Base-by-base conservation (phyloP, 352 stramenopile genomes). In the Pythium vanterpoolii region DNA sequence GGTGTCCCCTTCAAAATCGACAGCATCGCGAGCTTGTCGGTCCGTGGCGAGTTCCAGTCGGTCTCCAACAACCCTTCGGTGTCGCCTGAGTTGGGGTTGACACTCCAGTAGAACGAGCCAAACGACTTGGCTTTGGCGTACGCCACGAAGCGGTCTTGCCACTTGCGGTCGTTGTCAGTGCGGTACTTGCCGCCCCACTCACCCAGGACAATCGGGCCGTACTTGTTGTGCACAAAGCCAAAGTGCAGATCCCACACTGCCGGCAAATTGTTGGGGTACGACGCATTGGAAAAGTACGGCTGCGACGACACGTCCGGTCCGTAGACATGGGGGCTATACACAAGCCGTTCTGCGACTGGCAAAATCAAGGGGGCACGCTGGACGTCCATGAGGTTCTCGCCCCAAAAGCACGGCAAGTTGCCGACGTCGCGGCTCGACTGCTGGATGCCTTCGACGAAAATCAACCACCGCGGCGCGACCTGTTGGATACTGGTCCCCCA, bases 41-140 rank as follows among this genome's bases (percentile, higher is more conserved):
- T 26, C 6, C 77, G 74, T 7, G 72, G 72, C 24, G 73, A 86
- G 30, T 57, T 68, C 81, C 81, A 90, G 64, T 90, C 77, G 26
- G 65, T 62, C 26, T 73, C 61, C 30, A 89, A 40, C 1, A 90
- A 60, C 4, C 78, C 82, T 39, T 87, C 71, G 6, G 76, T 88
- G 62, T 89, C 79, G 0, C 73, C 63, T 1, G 69, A 76, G 46
- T 89, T 88, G 3, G 75, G 76, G 49, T 91, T 89, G 19, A 91
- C 63, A 45, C 73, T 77, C 80, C 81, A 91, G 54, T 84, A 86
- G 51, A 91, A 71, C 18, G 65, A 67, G 5, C 61, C 70, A 48
- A 85, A 72, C 18, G 74, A 52, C 2, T n/a, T 49, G 0, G 23
- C 18, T 21, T 67, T 33, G 23, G 71, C 21, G 39, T 88, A 91